Evolutionary conservation across 73 alveolate species (phyloP).

Genomic region (Paraurostyla sp.): DNA sequence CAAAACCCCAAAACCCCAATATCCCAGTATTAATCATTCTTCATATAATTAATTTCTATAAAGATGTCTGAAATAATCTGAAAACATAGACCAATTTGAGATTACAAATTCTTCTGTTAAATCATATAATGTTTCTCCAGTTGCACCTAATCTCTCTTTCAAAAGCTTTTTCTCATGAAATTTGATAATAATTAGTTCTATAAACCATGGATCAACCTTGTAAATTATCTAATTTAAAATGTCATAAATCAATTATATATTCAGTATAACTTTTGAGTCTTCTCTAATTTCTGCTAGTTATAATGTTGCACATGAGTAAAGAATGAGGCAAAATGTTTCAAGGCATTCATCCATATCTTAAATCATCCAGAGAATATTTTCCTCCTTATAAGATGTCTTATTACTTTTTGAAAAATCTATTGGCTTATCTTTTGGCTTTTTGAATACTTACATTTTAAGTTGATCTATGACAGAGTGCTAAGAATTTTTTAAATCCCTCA

Average conservation of each 20-base stretch:
- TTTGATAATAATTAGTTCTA: slow-evolving; percentile 14
- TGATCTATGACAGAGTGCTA: slow-evolving; percentile 6
- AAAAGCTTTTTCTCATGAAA: slow-evolving; percentile 21
- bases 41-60: slow-evolving; percentile 39
- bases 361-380: slow-evolving; percentile 7
- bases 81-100: slow-evolving; percentile 23
- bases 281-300: neutral
- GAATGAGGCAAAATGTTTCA: slow-evolving; percentile 31
- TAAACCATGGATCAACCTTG: slow-evolving; percentile 55
- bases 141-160: slow-evolving; percentile 57
- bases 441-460: neutral
- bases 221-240: neutral
- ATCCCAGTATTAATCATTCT: slow-evolving; percentile 15
- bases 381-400: neutral
- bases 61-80: slow-evolving; percentile 41
- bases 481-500: slow-evolving; percentile 37
- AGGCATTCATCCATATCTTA: slow-evolving; percentile 46
- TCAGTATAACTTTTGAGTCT: neutral
- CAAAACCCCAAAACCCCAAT: neutral
- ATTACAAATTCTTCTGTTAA: slow-evolving; percentile 50
- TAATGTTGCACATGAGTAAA: neutral
- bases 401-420: slow-evolving; percentile 1
- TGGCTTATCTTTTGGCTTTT: slow-evolving; percentile 23
- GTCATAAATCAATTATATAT: slow-evolving; percentile 26
- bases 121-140: slow-evolving; percentile 57